These are phyloP conservation scores for Curvularia eragrostidis DNA, from an alignment of 2,329 filamentous ascomycete species.

Conservation along the genomic window DNA sequence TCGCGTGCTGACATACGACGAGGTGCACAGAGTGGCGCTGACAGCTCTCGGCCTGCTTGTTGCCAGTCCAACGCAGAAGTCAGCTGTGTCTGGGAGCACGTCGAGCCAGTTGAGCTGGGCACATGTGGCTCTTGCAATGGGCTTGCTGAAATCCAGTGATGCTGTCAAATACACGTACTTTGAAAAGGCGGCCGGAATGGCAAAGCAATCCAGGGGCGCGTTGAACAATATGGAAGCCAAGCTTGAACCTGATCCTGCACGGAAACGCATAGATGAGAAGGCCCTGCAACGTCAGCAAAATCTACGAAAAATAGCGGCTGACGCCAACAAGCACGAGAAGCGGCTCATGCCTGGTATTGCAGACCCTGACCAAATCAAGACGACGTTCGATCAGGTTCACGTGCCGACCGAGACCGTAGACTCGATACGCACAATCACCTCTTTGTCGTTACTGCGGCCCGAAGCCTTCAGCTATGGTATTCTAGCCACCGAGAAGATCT, in stretches of 20 bases:
- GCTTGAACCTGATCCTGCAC: conserved; percentile 8
- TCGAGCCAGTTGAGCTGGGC: conserved; percentile 45
- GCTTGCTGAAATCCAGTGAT: conserved; percentile 56
- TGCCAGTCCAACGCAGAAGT: conserved; percentile 22
- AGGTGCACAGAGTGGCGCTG: conserved; percentile 66
- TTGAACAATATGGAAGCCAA: conserved; percentile 8
- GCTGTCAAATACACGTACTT: conserved; percentile 54
- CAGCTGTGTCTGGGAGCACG: conserved; percentile 4
- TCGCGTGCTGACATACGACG: conserved; percentile 64
- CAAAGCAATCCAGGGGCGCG: conserved; percentile 15
- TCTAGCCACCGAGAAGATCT: conserved; percentile 86
- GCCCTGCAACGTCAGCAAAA: conserved; percentile 58
- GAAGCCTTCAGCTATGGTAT: conserved; percentile 98
- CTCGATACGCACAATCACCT: conserved; percentile 86
- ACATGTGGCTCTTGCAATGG: conserved; percentile 52
- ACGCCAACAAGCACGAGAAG: conserved; percentile 76
- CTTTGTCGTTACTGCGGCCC: conserved; percentile 82
- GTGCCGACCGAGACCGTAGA: conserved; percentile 82
- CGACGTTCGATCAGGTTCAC: conserved; percentile 87
- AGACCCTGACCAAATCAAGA: conserved; percentile 79
- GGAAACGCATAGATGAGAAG: conserved; percentile 21
- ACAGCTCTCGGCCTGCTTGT: conserved; percentile 57
- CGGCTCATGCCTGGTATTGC: conserved; percentile 82
- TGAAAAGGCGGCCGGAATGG: conserved; percentile 17
- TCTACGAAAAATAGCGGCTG: conserved; percentile 51